Percentiles rank a stretch among this genome's conserved stretches.
These are phyloP conservation scores for Oryza glaberrima DNA, from an alignment of 176 grass and related monocot species.

Conservation along the genomic window DNA sequence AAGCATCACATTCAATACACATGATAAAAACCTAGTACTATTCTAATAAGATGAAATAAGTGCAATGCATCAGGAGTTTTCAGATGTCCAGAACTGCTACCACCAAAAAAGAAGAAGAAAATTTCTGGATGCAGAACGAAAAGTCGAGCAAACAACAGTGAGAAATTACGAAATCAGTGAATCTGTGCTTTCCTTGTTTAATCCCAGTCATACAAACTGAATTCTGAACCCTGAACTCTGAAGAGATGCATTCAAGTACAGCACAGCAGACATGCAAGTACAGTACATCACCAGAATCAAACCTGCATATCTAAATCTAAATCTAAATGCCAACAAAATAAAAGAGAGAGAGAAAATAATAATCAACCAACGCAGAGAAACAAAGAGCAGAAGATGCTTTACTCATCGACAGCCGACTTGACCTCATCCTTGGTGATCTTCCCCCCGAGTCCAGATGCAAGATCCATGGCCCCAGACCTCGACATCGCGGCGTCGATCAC, in stretches of 20 bases:
- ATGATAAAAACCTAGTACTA: not conserved
- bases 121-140: not conserved
- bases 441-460: slow-evolving; percentile 63
- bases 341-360: not conserved
- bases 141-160: not conserved
- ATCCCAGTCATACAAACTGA: not conserved
- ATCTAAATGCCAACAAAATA: not conserved
- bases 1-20: not conserved
- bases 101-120: not conserved
- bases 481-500: slow-evolving; percentile 39
- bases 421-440: slow-evolving; percentile 62
- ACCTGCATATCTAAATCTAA: not conserved
- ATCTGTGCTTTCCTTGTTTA: not conserved
- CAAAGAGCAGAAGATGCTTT: slow-evolving; percentile 6
- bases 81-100: not conserved
- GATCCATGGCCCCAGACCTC: slow-evolving; percentile 60
- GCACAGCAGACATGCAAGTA: not conserved
- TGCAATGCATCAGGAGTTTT: not conserved
- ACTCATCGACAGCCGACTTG: slow-evolving; percentile 71
- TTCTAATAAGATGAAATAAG: slow-evolving; percentile 1
- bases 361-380: not conserved
- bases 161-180: not conserved
- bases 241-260: not conserved
- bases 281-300: not conserved
- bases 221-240: not conserved